Conservation (phyloP, 2,329 filamentous ascomycete species). For the Cladobotryum protrusum region DNA sequence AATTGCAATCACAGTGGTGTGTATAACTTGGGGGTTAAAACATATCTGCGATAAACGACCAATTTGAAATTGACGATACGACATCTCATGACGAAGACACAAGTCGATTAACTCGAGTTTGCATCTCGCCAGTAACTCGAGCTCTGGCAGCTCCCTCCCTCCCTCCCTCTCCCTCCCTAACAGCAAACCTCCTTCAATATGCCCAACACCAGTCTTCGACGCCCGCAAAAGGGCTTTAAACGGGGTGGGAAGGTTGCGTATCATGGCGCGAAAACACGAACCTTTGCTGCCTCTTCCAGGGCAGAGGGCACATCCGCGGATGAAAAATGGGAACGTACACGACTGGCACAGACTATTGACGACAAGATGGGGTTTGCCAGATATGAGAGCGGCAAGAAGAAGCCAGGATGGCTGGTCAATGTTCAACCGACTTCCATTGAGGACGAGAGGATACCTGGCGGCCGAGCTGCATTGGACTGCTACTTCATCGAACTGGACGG, state of each 20-base stretch:
- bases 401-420: constrained; percentile 90
- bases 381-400: constrained; percentile 78
- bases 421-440: constrained; percentile 85
- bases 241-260: constrained; percentile 63
- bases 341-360: constrained; percentile 82
- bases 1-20: no score
- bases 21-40: background rate
- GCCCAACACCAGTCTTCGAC: constrained; percentile 54
- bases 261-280: constrained; percentile 66
- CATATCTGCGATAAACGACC: background rate
- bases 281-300: constrained; percentile 71
- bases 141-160: background rate
- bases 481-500: constrained; percentile 93
- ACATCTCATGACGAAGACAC: constrained; percentile 15
- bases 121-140: constrained; percentile 3
- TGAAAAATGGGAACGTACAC: constrained; percentile 83
- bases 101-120: constrained; percentile 13
- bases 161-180: background rate
- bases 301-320: constrained; percentile 85
- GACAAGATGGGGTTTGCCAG: constrained; percentile 90
- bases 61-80: background rate
- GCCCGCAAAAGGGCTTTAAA: constrained; percentile 60
- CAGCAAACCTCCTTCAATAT: constrained; percentile 32
- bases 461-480: constrained; percentile 86
- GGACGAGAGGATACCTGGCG: constrained; percentile 76